Conservation (phyloP, 371 early-diverging fungal genomes). For the Funneliformis caledonium region DNA sequence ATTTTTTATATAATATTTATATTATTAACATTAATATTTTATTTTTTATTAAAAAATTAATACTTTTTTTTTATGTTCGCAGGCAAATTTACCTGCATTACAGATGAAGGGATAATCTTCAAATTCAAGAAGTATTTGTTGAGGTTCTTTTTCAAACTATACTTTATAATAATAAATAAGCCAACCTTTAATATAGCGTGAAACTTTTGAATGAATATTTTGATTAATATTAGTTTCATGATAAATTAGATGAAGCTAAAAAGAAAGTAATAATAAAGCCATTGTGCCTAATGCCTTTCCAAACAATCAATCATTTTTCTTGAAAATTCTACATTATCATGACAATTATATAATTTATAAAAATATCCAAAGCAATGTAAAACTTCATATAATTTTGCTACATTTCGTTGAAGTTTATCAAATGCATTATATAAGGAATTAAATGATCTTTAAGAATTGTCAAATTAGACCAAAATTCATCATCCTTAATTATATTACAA, state of each 20-base stretch:
- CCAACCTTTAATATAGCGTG: background rate
- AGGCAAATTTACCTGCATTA: too few species aligned
- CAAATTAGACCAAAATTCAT: background rate
- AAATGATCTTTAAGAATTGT: background rate
- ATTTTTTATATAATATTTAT: too few species aligned
- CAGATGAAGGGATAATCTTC: too few species aligned
- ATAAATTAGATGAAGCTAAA: background rate
- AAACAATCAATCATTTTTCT: background rate
- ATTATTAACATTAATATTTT: too few species aligned
- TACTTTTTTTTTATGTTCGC: too few species aligned
- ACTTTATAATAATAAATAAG: conserved; percentile 21
- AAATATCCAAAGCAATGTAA: background rate
- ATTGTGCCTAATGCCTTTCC: background rate
- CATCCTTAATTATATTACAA: background rate
- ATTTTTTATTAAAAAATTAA: too few species aligned
- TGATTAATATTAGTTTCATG: background rate
- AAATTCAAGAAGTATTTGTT: background rate
- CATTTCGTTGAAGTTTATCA: background rate
- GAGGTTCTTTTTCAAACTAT: background rate
- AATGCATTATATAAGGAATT: conserved; percentile 3
- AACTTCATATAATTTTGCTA: conserved; percentile 6
- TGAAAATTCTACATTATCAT: background rate
- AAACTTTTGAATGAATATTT: background rate
- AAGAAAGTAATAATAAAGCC: conserved; percentile 11
- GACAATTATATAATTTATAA: background rate